Base-by-base conservation (phyloP, 2,329 filamentous ascomycete genomes). In the Phymatotrichopsis omnivora region DNA sequence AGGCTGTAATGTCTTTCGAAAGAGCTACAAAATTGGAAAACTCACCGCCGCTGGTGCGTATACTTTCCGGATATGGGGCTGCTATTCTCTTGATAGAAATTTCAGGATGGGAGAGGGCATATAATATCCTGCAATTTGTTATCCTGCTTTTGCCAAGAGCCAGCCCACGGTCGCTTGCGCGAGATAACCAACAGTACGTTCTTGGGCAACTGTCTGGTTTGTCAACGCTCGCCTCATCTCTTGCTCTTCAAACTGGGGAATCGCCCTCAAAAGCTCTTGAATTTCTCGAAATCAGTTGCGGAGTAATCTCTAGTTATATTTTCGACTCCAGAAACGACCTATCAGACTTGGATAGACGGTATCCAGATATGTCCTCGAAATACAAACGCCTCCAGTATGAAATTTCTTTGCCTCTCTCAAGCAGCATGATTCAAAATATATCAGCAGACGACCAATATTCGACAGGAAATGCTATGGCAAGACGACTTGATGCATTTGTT, bases 311-410 rank as follows among this genome's bases (percentile, higher is more conserved):
- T 7, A 14, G 43, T 7, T 32, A 24, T 36, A 19, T 28, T 10
- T 45, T 51, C 14, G 45, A 48, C 17, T 49, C 19, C 34, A 44
- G 48, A 7, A 22, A 25, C 11, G 45, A 51, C 17, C 8, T 48
- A 11, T 28, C 46, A 30, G 42, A 46, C 5, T 31, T 49, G 5
- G 31, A 30, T n/a, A 8, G 11, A n/a, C 8, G 8, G 4, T 5
- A 42, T 12, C 35, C 42, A 0, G n/a, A 27, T 10, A 29, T 34
- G 4, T 40, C 16, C 11, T 12, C 29, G 4, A 40, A 27, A 31
- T 45, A 45, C 29, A 31, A 31, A 2, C n/a, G 32, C 6, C 44
- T 47, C 14, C 16, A 38, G 2, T 8, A 3, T 4, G 24, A 36
- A 23, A 42, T 30, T 8, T 17, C 36, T 19, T 30, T 25, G 6